These are phyloP conservation scores for Capsella rubella DNA, from an alignment of 441 rosid species.

Conservation along the genomic window DNA sequence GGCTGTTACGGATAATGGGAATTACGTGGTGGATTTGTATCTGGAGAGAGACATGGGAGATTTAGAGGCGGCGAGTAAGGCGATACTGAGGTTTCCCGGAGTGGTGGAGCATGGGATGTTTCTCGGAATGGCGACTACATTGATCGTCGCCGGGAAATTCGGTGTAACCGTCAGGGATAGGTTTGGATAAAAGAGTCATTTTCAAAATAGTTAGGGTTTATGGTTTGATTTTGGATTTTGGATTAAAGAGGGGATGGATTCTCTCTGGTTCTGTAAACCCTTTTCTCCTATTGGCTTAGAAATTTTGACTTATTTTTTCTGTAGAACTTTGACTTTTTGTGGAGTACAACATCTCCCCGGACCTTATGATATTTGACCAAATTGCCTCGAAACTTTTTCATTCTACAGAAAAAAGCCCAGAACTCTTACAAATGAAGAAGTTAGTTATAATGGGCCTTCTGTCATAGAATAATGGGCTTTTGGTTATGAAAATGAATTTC, in stretches of 20 bases:
- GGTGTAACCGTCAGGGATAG: conserved; percentile 72
- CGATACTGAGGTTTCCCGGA: conserved; percentile 75
- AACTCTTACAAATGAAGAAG: background rate
- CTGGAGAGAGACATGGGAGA: conserved; percentile 81
- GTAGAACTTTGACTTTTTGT: background rate
- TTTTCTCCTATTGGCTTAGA: conserved; percentile 28
- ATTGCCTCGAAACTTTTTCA: background rate
- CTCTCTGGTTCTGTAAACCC: conserved; percentile 34
- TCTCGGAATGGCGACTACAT: conserved; percentile 83
- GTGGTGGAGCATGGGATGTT: conserved; percentile 97
- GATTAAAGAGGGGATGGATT: background rate
- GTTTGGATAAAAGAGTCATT: conserved; percentile 42
- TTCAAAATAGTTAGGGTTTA: conserved; percentile 35
- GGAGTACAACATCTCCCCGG: background rate
- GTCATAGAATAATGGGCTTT: background rate
- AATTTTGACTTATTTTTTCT: conserved; percentile 14
- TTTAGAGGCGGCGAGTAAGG: conserved; percentile 75
- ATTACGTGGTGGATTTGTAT: conserved; percentile 82
- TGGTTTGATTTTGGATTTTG: conserved; percentile 25
- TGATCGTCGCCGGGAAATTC: conserved; percentile 82
- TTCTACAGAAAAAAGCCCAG: background rate
- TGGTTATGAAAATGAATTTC: background rate
- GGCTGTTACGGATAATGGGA: conserved; percentile 87
- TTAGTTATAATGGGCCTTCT: background rate
- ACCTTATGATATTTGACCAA: background rate